phyloP scores from a whole-genome alignment of 768 basidiomycete genomes.

The Sporobolomyces phaffii region DNA sequence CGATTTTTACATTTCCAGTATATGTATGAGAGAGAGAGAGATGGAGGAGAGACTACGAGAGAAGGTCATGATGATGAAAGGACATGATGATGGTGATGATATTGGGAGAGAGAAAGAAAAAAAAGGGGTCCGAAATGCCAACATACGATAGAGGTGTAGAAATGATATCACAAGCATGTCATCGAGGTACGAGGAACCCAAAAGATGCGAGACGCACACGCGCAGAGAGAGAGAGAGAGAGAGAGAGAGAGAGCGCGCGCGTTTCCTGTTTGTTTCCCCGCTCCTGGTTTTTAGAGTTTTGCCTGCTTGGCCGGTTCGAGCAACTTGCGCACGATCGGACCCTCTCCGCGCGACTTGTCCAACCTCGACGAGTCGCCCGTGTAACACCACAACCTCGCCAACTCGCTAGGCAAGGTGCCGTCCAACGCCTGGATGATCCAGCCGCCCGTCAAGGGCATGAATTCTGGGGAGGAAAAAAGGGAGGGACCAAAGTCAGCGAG shows the following conservation, averaged over 20 bases:
- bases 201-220: too few species aligned
- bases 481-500: background rate
- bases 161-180: too few species aligned
- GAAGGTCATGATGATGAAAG: too few species aligned
- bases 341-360: slow-evolving; percentile 30
- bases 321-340: slow-evolving; percentile 19
- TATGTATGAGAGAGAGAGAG: too few species aligned
- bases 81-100: too few species aligned
- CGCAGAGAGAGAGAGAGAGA: too few species aligned
- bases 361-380: slow-evolving; percentile 16
- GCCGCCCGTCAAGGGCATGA: slow-evolving; percentile 74
- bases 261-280: background rate
- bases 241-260: background rate
- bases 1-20: too few species aligned
- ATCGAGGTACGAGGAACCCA: too few species aligned
- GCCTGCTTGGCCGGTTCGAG: background rate
- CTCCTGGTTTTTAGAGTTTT: background rate
- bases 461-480: slow-evolving; percentile 56
- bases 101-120: too few species aligned
- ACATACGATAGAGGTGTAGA: too few species aligned
- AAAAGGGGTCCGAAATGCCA: too few species aligned
- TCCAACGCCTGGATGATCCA: slow-evolving; percentile 69
- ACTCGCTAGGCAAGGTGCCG: slow-evolving; percentile 55
- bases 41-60: too few species aligned
- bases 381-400: slow-evolving; percentile 61